Conservation (phyloP, 2,329 filamentous ascomycete species). For the Ophiostoma perfectum region DNA sequence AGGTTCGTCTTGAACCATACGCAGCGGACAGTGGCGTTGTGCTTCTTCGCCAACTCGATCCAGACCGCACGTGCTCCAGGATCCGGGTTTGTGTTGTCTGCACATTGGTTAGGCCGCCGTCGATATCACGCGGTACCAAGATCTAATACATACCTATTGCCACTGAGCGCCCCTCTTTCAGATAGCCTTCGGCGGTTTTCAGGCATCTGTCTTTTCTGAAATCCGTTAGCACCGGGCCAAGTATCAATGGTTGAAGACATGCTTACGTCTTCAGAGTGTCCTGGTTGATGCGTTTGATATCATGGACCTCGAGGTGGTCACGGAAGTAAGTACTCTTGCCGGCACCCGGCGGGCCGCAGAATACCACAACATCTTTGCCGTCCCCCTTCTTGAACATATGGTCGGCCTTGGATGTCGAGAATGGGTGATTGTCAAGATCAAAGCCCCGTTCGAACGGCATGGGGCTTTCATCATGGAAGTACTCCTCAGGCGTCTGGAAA, state of each 20-base stretch:
- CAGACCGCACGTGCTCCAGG: constrained; percentile 70
- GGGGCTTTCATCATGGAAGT: constrained; percentile 66
- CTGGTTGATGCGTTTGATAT: constrained; percentile 84
- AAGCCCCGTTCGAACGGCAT: constrained; percentile 65
- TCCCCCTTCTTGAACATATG: constrained; percentile 53
- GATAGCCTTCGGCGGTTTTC: constrained; percentile 61
- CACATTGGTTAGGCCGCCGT: neutral
- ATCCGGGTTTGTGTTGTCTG: constrained; percentile 96
- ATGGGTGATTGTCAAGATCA: constrained; percentile 57
- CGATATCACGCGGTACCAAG: too few species aligned
- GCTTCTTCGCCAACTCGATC: constrained; percentile 66
- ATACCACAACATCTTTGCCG: constrained; percentile 69
- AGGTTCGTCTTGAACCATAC: constrained; percentile 73
- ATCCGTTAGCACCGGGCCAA: neutral
- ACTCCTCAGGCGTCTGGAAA: constrained; percentile 88
- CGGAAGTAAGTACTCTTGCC: constrained; percentile 92
- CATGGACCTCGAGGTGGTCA: constrained; percentile 67
- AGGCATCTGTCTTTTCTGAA: constrained; percentile 57
- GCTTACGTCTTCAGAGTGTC: constrained; percentile 67
- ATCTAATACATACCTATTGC: constrained; percentile 56
- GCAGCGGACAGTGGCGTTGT: constrained; percentile 72
- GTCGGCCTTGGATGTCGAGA: constrained; percentile 31
- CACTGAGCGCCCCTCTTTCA: constrained; percentile 63
- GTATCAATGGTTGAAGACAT: constrained; percentile 16
- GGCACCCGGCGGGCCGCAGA: constrained; percentile 81